Evolutionary conservation across 2,329 filamentous ascomycete genomes (phyloP).

Genomic region (Proliferodiscus dingleyae): DNA sequence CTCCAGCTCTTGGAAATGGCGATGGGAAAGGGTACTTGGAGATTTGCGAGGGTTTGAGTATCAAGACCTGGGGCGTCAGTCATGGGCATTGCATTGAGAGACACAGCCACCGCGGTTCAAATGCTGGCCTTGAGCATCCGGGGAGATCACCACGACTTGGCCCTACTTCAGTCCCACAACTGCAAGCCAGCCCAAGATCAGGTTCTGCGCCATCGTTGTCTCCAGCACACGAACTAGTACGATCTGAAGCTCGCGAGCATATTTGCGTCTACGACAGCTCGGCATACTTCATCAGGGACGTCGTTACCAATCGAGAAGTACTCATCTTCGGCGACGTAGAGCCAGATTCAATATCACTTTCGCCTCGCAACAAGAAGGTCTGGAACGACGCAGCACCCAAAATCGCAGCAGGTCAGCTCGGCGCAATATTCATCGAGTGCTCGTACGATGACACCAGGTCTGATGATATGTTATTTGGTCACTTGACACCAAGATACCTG

Average conservation of each 20-base stretch:
- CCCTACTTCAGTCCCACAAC: slow-evolving; percentile 1
- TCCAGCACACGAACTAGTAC: not conserved
- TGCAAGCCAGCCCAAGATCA: not conserved
- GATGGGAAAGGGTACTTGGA: slow-evolving; percentile 80
- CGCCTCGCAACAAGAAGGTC: slow-evolving; percentile 73
- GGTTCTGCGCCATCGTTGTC: not conserved
- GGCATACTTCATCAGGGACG: slow-evolving; percentile 85
- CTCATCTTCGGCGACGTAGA: slow-evolving; percentile 96
- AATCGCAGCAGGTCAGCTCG: slow-evolving; percentile 65
- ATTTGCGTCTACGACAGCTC: slow-evolving; percentile 79
- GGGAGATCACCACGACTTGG: slow-evolving; percentile 3
- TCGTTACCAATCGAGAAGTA: slow-evolving; percentile 66
- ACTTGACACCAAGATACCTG: slow-evolving; percentile 78
- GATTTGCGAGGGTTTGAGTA: slow-evolving; percentile 81
- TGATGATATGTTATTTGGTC: slow-evolving; percentile 78
- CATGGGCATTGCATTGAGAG: slow-evolving; percentile 84
- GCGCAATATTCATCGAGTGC: slow-evolving; percentile 90
- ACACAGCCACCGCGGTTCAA: slow-evolving; percentile 59
- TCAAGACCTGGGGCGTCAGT: slow-evolving; percentile 80
- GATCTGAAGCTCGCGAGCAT: slow-evolving; percentile 4
- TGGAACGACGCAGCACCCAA: slow-evolving; percentile 90
- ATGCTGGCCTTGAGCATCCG: slow-evolving; percentile 3
- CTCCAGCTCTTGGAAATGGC: slow-evolving; percentile 75
- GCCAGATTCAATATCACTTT: slow-evolving; percentile 78
- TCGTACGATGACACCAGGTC: slow-evolving; percentile 80